phyloP scores from a whole-genome alignment of 2,329 filamentous ascomycete genomes.

The Lomentospora prolificans region DNA sequence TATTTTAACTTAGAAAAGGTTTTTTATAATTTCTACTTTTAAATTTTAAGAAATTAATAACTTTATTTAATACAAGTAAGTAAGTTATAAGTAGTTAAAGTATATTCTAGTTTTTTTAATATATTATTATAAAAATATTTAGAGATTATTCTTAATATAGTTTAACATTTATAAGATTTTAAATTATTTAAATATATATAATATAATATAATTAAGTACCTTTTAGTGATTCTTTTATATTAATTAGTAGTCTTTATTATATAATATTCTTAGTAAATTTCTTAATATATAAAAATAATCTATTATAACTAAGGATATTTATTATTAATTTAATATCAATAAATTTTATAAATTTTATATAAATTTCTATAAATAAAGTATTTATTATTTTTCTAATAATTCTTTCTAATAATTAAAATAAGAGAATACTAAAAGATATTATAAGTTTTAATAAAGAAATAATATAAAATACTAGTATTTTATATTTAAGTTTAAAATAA shows the following conservation, averaged over 20 bases:
- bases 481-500: too few relatives aligned
- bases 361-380: not conserved
- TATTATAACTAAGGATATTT: slow-evolving; percentile 6
- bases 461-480: too few relatives aligned
- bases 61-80: not conserved
- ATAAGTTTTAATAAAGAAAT: not conserved
- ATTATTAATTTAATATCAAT: not conserved
- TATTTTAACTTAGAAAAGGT: not conserved
- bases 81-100: not conserved
- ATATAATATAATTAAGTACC: not conserved
- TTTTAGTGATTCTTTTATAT: slow-evolving; percentile 1
- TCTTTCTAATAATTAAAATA: not conserved
- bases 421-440: not conserved
- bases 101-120: not conserved
- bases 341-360: slow-evolving; percentile 7
- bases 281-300: slow-evolving; percentile 3
- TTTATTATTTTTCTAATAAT: not conserved
- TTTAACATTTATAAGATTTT: not conserved
- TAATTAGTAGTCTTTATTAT: slow-evolving; percentile 4
- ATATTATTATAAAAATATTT: not conserved
- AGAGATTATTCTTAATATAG: not conserved
- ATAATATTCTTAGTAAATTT: slow-evolving; percentile 1
- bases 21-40: not conserved
- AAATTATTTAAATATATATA: not conserved
- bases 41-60: not conserved